phyloP scores from a whole-genome alignment of 495 filamentous ascomycete genomes.

The Filosporella fistucella region DNA sequence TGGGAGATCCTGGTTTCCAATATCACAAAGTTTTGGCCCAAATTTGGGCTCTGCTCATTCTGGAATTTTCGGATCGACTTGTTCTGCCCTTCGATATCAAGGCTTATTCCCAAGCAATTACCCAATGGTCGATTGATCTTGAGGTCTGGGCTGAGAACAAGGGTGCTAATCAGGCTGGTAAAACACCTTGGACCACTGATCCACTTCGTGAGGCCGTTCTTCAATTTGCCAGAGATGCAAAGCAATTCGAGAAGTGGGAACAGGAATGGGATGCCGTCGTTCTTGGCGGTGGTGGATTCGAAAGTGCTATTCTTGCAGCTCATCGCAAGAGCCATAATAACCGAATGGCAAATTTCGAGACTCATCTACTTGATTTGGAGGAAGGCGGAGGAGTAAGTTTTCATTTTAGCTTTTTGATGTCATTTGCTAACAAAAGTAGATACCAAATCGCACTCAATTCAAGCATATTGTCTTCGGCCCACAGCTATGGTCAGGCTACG shows the following conservation, averaged over 20 bases:
- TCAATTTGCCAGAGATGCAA: conserved; percentile 53
- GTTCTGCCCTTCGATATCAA: conserved; percentile 79
- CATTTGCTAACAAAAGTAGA: conserved; percentile 36
- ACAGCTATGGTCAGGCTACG: conserved; percentile 70
- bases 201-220: conserved; percentile 56
- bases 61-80: conserved; percentile 77
- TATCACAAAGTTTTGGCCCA: conserved; percentile 80
- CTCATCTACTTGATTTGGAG: conserved; percentile 71
- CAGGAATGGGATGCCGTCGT: conserved; percentile 63
- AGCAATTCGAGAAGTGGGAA: conserved; percentile 69
- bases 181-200: conserved; percentile 45
- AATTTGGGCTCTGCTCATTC: conserved; percentile 74
- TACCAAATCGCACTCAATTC: conserved; percentile 88
- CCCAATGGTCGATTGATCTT: conserved; percentile 65
- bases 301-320: conserved; percentile 58
- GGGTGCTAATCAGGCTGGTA: conserved; percentile 36
- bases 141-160: conserved; percentile 57
- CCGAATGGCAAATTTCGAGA: conserved; percentile 76
- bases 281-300: conserved; percentile 56
- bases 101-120: conserved; percentile 57
- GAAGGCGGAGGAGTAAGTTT: conserved; percentile 64
- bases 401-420: background rate
- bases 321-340: conserved; percentile 64
- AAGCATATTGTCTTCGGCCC: conserved; percentile 91
- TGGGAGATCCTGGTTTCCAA: conserved; percentile 75